phyloP scores from a whole-genome alignment of 2,329 filamentous ascomycete genomes.

The Ambrosiella cleistominuta region DNA sequence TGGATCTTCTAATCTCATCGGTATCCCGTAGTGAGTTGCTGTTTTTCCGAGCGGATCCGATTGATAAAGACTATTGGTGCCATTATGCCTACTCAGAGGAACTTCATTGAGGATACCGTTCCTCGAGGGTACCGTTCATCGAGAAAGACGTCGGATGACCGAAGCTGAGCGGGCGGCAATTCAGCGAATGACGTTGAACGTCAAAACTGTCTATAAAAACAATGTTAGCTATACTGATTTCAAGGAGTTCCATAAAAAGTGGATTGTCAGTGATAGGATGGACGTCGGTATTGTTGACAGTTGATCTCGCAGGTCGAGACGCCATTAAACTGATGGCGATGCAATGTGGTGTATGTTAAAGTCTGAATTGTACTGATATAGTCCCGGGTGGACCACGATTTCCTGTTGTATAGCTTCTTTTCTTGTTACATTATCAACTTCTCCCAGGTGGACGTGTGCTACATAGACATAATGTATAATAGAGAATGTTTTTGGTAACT shows the following conservation, averaged over 20 bases:
- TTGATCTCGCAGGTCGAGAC: not conserved
- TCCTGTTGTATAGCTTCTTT: not conserved
- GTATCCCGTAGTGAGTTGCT: slow-evolving; percentile 20
- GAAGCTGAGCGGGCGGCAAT: slow-evolving; percentile 16
- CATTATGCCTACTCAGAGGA: slow-evolving; percentile 18
- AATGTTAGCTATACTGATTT: slow-evolving; percentile 19
- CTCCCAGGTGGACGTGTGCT: not conserved
- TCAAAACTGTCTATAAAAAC: slow-evolving; percentile 19
- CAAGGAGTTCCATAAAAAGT: slow-evolving; percentile 23
- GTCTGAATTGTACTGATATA: not conserved
- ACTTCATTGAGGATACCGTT: not conserved
- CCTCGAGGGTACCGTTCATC: slow-evolving; percentile 9
- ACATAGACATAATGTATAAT: slow-evolving; percentile 5
- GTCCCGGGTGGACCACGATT: not conserved
- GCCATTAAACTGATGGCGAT: not conserved
- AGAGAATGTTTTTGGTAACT: not conserved
- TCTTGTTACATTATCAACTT: not conserved
- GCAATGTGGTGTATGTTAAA: not conserved
- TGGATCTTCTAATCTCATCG: slow-evolving; percentile 19
- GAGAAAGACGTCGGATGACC: slow-evolving; percentile 13
- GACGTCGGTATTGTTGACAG: slow-evolving; percentile 28
- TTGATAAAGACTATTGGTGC: slow-evolving; percentile 17
- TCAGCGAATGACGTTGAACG: slow-evolving; percentile 19
- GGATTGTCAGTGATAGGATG: slow-evolving; percentile 23
- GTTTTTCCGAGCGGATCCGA: slow-evolving; percentile 22